Evolutionary conservation across 495 filamentous ascomycete species (phyloP), one percentile per base, ranked within the genome.

Genomic region (Lophium mytilinum): DNA sequence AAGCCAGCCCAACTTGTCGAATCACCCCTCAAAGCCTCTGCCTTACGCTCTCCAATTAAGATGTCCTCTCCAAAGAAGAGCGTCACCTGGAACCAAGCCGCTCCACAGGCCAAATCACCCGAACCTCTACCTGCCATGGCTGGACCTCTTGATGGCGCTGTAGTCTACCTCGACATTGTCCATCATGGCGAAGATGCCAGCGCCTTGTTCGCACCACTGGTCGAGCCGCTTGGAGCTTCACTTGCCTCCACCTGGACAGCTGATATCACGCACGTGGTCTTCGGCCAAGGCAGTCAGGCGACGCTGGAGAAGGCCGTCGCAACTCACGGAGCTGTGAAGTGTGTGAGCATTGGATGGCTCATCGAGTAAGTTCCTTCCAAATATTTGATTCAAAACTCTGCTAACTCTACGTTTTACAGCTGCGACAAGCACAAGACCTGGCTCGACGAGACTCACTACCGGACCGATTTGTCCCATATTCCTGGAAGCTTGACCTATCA

Each of bases 101-200:
- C 52, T n/a, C 24, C 34, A n/a, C 14, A 50, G 4, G 47, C 42
- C 10, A 39, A 54, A 9, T 34, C 35, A 24, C 37, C 49, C 5
- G 46, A 11, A 21, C 17, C 45, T 6, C 41, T 53, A 15, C n/a
- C 57, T 4, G 21, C 54, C 11, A 34, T 17, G 11, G 47, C 47
- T 12, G 52, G 55, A 9, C 42, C 54, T 3, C 60, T 68, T 9
- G 37, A 24, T 35, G 90, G 91, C 3, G 87, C 85, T 11, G 80
- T 91, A 2, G 86, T 93, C n/a, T 89, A 82, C 69, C 89, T 95
- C 9, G 92, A 98, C 72, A 89, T 96, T n/a, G 93, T 89, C 3
- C 89, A 95, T 67, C 90, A 89, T 3, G 88, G 87, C 19, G 45
- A 53, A 12, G 88, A 94, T 69, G 89, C 89, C 14, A 90, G 86